Conservation (phyloP, 192 early-diverging fungal genomes). For the Linnemannia exigua region DNA sequence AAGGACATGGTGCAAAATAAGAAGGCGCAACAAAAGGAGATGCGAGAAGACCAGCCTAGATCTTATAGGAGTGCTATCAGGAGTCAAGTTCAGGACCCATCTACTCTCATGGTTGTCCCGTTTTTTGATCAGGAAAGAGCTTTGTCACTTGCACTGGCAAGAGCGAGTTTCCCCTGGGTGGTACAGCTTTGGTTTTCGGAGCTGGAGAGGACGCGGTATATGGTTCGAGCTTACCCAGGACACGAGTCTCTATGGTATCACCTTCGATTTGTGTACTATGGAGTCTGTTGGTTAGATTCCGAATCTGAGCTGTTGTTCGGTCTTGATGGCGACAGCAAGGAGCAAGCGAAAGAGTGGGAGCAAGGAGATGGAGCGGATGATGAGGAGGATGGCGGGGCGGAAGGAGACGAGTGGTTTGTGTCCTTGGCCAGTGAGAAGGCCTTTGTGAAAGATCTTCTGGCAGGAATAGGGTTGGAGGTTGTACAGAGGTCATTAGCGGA, state of each 20-base stretch:
- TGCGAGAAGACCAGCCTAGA: not conserved
- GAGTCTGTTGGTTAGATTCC: slow-evolving; percentile 43
- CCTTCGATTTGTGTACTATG: slow-evolving; percentile 59
- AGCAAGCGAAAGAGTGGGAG: not conserved
- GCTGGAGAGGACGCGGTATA: slow-evolving; percentile 26
- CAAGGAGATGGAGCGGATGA: not conserved
- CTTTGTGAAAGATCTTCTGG: slow-evolving; percentile 6
- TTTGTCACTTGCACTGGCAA: not conserved
- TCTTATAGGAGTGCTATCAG: slow-evolving; percentile 29
- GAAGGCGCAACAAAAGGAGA: too few relatives aligned
- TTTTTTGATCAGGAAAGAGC: not conserved
- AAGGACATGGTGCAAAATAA: not conserved
- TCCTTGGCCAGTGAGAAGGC: slow-evolving; percentile 12
- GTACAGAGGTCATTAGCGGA: slow-evolving; percentile 11
- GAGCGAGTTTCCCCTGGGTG: slow-evolving; percentile 42
- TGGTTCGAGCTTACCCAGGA: slow-evolving; percentile 60
- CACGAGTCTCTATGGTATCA: slow-evolving; percentile 70
- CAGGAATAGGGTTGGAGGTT: not conserved
- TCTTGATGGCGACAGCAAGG: not conserved
- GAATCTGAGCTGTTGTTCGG: slow-evolving; percentile 2
- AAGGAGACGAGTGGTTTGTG: slow-evolving; percentile 6
- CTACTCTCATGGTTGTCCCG: not conserved
- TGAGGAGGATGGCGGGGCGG: not conserved
- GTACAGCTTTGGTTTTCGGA: slow-evolving; percentile 46
- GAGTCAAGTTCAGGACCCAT: not conserved